Conservation (phyloP, 2,329 filamentous ascomycete genomes). For the Curvularia verruculosa region DNA sequence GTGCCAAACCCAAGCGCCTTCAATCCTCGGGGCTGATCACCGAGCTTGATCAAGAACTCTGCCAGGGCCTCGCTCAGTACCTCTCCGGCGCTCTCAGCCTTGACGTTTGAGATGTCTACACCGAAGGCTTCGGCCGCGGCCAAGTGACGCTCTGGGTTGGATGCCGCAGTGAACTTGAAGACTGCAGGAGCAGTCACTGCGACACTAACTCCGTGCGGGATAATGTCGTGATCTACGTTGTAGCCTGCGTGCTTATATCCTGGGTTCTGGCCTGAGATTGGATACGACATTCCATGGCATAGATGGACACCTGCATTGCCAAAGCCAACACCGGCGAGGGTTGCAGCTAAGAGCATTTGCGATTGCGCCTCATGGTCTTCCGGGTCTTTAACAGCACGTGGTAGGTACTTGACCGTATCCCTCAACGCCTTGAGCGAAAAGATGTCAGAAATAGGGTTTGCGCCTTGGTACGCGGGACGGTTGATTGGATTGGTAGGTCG, state of each 20-base stretch:
- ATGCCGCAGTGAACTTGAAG: constrained; percentile 89
- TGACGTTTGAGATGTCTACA: constrained; percentile 85
- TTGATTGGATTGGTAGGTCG: constrained; percentile 88
- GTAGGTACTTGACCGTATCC: constrained; percentile 88
- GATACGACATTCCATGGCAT: constrained; percentile 93
- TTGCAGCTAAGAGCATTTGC: constrained; percentile 94
- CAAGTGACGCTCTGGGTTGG: constrained; percentile 90
- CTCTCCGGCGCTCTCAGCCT: constrained; percentile 86
- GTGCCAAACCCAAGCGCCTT: constrained; percentile 80
- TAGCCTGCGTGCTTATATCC: constrained; percentile 92
- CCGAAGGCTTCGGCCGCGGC: constrained; percentile 89
- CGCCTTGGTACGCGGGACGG: constrained; percentile 92
- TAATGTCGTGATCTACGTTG: constrained; percentile 74
- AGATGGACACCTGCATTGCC: constrained; percentile 96
- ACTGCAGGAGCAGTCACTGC: constrained; percentile 92
- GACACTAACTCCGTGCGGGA: constrained; percentile 94
- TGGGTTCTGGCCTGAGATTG: constrained; percentile 93
- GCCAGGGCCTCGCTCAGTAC: constrained; percentile 82
- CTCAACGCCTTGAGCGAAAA: constrained; percentile 88
- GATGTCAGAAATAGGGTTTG: constrained; percentile 96
- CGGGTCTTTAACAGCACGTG: constrained; percentile 82
- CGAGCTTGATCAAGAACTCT: constrained; percentile 79
- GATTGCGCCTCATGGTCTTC: constrained; percentile 92
- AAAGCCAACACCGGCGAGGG: constrained; percentile 92
- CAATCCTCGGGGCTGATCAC: constrained; percentile 88